Evolutionary conservation across 768 basidiomycete genomes (phyloP), one percentile per base, ranked within the genome.

Genomic region (Trametes gibbosa): DNA sequence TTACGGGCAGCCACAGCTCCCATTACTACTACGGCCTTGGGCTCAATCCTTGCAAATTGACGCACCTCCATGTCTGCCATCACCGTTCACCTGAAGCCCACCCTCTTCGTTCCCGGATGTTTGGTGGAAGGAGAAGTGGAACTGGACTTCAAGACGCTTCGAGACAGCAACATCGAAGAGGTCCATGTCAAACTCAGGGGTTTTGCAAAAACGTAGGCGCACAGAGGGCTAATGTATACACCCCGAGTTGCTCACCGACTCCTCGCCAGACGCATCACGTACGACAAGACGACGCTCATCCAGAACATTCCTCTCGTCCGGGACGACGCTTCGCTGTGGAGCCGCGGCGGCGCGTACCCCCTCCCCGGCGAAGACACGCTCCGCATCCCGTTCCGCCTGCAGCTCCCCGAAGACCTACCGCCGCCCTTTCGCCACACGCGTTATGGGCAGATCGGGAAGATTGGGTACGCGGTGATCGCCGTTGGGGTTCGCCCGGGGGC

Each of bases 331-430:
- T 25, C 56, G 7, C 48, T 58, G 6, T 61, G 63, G 60, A 40
- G 35, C 3, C 56, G 46, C 4, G 43, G 54, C 14, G 24, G 35
- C 29, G 21, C 41, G 14, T 58, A 58, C 23, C 63, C 59, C n/a
- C 25, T 42, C 9, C 53, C 63, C 13, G 60, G 35, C 37, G 42
- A 53, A 3, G 53, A 62, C 58, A 17, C 40, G 17, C 46, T 61
- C 16, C 47, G 53, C 37, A n/a, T 65, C n/a, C 63, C 59, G 25
- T 65, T 65, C 46, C 12, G 19, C 24, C 42, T 65, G n/a, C 23
- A 24, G 14, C 57, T 65, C 13, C 60, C 60, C 1, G 17, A 25
- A 1, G 17, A 53, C 3, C 52, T 62, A 5, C 63, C 63, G 0
- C 63, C 63, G 1, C 52, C 60, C 9, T 65, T 56, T 46, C 23